Evolutionary conservation across 345 rosid species (phyloP), one percentile per base, ranked within the genome.

Genomic region (Eucalyptus coolabah): DNA sequence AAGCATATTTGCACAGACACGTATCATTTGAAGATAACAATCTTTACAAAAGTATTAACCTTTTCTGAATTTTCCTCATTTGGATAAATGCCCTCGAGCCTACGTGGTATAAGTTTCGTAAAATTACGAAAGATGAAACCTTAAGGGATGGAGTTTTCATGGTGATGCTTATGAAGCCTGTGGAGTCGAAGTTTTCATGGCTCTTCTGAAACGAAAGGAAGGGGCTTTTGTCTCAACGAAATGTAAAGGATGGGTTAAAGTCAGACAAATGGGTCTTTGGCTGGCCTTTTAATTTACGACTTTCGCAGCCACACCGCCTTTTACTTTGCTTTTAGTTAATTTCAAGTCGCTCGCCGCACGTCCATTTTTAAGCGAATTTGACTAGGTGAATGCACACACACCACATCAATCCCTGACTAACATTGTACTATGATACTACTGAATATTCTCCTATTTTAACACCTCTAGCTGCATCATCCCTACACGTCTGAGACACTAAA

Each of bases 281-380:
- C 69, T 28, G 17, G 69, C 65, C 65, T 1, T 26, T 26, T n/a
- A 59, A 24, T 59, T 59, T 59, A 4, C 65, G 14, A 59, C 30
- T 59, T 59, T 26, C 3, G 65, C 65, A 59, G n/a, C 69, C 16
- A 12, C 32, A 28, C 17, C 4, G 69, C n/a, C 32, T 60, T 60
- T 60, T 30, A 12, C 69, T 60, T 28, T 60, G 69, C 32, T 60
- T 28, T 60, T 12, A 60, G 16, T 60, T 60, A 60, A 60, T 60
- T 28, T 3, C 8, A 60, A 28, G 32, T 60, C 4, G 17, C 1
- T 60, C 12, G 32, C 69, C 32, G 15, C 17, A 30, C 0, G 32
- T 60, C 69, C n/a, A 60, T 60, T 60, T 60, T 28, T 28, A 28
- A 60, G 32, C 16, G 32, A 60, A 60, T 60, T 5, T 28, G 69